Percentiles rank a stretch among this genome's conserved stretches.
Conservation (phyloP, 768 basidiomycete species). For the Suillus placidus region DNA sequence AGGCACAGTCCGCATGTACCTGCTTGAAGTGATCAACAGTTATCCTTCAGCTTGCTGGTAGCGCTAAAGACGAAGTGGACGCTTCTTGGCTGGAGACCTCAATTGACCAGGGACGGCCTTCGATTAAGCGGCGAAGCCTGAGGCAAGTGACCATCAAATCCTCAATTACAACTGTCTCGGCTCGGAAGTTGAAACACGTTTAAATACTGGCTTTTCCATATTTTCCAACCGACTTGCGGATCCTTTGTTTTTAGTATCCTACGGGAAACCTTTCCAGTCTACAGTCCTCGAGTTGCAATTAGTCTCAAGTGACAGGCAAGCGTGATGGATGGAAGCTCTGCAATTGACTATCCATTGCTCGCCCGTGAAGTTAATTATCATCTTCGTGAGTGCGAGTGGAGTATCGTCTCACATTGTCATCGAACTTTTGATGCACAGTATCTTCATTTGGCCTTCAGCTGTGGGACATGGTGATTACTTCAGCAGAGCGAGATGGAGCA, state of each 20-base stretch:
- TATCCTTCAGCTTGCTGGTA: background rate
- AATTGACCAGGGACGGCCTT: background rate
- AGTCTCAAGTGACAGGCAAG: background rate
- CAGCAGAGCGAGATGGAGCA: conserved; percentile 29
- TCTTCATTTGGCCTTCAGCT: conserved; percentile 29
- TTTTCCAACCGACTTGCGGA: background rate
- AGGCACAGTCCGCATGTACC: background rate
- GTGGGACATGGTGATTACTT: conserved; percentile 31
- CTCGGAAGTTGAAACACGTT: background rate
- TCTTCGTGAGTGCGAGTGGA: background rate
- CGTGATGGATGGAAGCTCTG: background rate
- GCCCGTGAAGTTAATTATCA: conserved; percentile 1
- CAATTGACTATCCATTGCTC: background rate
- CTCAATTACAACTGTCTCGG: background rate
- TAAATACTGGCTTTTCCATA: background rate
- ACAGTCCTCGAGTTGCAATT: background rate
- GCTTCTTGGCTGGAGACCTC: background rate
- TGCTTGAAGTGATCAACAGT: background rate
- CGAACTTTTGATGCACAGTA: conserved; percentile 18
- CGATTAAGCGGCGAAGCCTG: background rate
- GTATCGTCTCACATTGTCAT: background rate
- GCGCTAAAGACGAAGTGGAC: background rate
- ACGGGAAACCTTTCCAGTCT: background rate
- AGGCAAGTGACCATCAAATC: background rate
- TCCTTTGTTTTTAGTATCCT: background rate